Percentiles rank a stretch among this genome's conserved stretches.
phyloP scores from a whole-genome alignment of 2,329 filamentous ascomycete genomes.

The Botrytis medusae region DNA sequence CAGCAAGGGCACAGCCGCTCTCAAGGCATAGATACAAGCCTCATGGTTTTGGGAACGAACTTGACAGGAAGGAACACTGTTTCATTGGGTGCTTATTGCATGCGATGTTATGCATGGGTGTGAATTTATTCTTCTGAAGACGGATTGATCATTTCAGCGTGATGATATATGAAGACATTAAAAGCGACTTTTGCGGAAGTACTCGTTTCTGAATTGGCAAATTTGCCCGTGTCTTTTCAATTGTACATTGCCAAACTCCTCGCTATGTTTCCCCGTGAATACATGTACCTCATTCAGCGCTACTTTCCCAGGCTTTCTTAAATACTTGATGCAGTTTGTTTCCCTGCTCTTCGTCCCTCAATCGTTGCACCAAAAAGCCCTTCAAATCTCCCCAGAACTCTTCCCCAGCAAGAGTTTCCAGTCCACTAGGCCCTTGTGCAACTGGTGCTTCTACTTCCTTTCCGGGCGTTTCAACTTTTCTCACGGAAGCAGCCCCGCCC shows the following conservation, averaged over 20 bases:
- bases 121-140: slow-evolving; percentile 22
- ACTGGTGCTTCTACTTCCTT: slow-evolving; percentile 41
- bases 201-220: slow-evolving; percentile 11
- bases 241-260: slow-evolving; percentile 27
- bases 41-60: slow-evolving; percentile 18
- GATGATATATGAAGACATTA: slow-evolving; percentile 24
- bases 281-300: slow-evolving; percentile 20
- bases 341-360: slow-evolving; percentile 68
- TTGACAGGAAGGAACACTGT: slow-evolving; percentile 22
- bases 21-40: slow-evolving; percentile 12
- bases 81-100: slow-evolving; percentile 38
- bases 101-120: slow-evolving; percentile 23
- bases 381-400: slow-evolving; percentile 86
- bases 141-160: slow-evolving; percentile 22
- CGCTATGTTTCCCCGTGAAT: slow-evolving; percentile 25
- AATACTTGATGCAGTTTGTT: slow-evolving; percentile 67
- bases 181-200: slow-evolving; percentile 22
- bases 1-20: slow-evolving; percentile 50
- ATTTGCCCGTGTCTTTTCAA: slow-evolving; percentile 17
- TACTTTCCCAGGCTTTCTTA: slow-evolving; percentile 53
- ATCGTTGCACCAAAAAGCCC: slow-evolving; percentile 74
- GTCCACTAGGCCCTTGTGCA: slow-evolving; percentile 55
- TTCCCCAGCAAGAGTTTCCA: slow-evolving; percentile 62
- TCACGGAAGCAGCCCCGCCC: slow-evolving; percentile 60
- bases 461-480: slow-evolving; percentile 42